Conservation (phyloP, 2,329 filamentous ascomycete genomes). For the Phoma sp. region DNA sequence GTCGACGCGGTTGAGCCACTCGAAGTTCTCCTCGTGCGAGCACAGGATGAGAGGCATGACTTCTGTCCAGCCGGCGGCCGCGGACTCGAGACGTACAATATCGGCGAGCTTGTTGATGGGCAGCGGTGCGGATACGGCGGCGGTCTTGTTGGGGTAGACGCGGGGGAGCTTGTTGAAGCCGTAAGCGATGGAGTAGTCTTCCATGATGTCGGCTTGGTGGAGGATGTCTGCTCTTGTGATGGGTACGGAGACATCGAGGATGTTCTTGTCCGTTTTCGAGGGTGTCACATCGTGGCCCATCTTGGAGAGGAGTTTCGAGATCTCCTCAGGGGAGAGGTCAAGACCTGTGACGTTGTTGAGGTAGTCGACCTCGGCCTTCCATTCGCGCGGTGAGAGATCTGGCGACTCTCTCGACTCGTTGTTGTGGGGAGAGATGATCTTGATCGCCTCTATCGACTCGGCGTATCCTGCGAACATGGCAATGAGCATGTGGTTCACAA, state of each 20-base stretch:
- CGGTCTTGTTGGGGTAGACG: constrained; percentile 83
- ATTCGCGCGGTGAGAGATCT: constrained; percentile 76
- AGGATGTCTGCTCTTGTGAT: constrained; percentile 92
- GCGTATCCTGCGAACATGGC: constrained; percentile 97
- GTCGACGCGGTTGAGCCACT: constrained; percentile 89
- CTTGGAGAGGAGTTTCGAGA: constrained; percentile 81
- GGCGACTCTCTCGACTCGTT: constrained; percentile 81
- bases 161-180: constrained; percentile 96
- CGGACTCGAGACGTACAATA: constrained; percentile 86
- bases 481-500: constrained; percentile 94
- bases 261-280: constrained; percentile 69
- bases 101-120: constrained; percentile 94
- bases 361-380: constrained; percentile 87
- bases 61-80: constrained; percentile 95
- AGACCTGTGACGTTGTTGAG: constrained; percentile 93
- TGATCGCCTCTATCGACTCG: constrained; percentile 91
- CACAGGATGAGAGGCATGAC: constrained; percentile 96
- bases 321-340: constrained; percentile 72
- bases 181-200: constrained; percentile 95
- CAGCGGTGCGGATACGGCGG: constrained; percentile 84
- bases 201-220: constrained; percentile 98
- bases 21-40: constrained; percentile 98
- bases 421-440: constrained; percentile 93
- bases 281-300: constrained; percentile 89
- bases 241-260: constrained; percentile 83